Evolutionary conservation across 495 filamentous ascomycete genomes (phyloP).

Genomic region (Xylaria scruposa): DNA sequence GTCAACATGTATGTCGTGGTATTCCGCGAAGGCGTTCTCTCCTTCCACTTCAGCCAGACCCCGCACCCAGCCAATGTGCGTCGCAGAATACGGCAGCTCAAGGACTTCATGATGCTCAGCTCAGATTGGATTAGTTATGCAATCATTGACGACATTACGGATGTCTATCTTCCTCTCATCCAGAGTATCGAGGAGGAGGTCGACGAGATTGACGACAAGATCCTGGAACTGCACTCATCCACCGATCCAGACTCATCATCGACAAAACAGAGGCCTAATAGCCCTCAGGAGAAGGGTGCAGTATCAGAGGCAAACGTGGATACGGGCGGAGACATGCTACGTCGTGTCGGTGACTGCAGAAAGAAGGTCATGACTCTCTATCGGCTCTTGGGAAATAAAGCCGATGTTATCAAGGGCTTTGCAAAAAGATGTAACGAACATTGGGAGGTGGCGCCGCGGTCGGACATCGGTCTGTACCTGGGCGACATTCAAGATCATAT

Average conservation of each 20-base stretch:
- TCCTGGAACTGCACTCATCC: conserved; percentile 74
- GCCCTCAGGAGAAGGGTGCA: conserved; percentile 49
- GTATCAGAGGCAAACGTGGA: conserved; percentile 58
- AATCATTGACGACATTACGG: conserved; percentile 97
- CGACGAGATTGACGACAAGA: conserved; percentile 84
- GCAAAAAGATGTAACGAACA: conserved; percentile 99
- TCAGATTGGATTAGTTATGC: conserved; percentile 99
- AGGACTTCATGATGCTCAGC: conserved; percentile 89
- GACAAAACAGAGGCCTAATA: conserved; percentile 42
- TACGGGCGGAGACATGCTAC: conserved; percentile 80
- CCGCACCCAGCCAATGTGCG: conserved; percentile 96
- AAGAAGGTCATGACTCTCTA: conserved; percentile 98
- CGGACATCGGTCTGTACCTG: conserved; percentile 93
- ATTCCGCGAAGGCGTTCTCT: conserved; percentile 92
- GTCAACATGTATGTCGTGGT: conserved; percentile 98
- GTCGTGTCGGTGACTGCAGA: conserved; percentile 87
- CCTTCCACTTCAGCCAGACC: conserved; percentile 92
- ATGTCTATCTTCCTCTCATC: conserved; percentile 91
- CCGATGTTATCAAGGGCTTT: conserved; percentile 98
- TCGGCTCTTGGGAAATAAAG: conserved; percentile 92
- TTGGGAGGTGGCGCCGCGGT: conserved; percentile 94
- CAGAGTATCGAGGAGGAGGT: conserved; percentile 88
- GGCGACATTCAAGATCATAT: conserved; percentile 99
- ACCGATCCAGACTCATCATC: conserved; percentile 43
- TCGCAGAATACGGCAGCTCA: conserved; percentile 87